These are phyloP conservation scores for Scheffersomyces lignosus DNA, from an alignment of 805 yeast genomes.

Conservation along the genomic window DNA sequence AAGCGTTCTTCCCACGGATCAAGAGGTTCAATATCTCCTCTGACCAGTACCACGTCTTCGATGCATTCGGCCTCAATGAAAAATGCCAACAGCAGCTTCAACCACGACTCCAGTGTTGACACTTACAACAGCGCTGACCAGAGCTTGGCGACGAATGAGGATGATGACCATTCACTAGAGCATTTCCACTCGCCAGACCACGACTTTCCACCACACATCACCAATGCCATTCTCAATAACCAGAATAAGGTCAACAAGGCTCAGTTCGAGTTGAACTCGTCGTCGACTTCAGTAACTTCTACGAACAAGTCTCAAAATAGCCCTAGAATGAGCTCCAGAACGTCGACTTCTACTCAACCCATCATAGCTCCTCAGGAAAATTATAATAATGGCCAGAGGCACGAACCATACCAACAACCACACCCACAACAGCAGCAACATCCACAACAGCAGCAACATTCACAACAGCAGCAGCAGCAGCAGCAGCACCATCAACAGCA, in stretches of 20 bases:
- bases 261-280: not conserved
- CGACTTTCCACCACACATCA: not conserved
- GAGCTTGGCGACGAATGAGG: no score
- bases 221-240: no score
- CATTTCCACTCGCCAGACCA: no score
- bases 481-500: conserved; percentile 4
- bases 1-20: conserved; percentile 21
- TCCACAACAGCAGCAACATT: no score
- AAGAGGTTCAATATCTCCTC: conserved; percentile 25
- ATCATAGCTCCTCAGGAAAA: not conserved
- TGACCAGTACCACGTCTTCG: conserved; percentile 21
- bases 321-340: not conserved
- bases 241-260: no score
- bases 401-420: conserved; percentile 4
- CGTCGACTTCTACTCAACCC: not conserved
- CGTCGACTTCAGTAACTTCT: not conserved
- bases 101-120: conserved; percentile 1
- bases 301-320: not conserved
- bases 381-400: no score
- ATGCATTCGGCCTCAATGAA: no score
- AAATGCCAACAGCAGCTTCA: conserved; percentile 1
- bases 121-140: not conserved
- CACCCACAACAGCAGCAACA: conserved; percentile 4
- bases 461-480: conserved; percentile 3
- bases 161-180: no score